Evolutionary conservation across 345 rosid species (phyloP).

Genomic region (Geranium rotundifolium): DNA sequence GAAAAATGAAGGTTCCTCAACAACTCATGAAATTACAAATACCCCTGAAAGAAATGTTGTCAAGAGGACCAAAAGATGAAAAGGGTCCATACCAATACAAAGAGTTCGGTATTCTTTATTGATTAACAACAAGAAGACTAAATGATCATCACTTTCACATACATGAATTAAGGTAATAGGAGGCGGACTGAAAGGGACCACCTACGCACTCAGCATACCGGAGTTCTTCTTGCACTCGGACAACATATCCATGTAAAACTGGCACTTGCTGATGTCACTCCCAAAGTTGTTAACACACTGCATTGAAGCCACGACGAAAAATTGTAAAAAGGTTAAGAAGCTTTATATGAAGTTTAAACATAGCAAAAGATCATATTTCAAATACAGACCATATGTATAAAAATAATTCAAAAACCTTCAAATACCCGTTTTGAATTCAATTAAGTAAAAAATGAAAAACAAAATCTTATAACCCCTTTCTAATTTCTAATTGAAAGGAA

Average conservation of each 20-base stretch:
- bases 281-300: conserved; percentile 78
- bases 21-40: too few species aligned
- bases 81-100: too few species aligned
- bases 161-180: too few species aligned
- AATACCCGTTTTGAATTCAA: too few species aligned
- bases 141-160: not conserved
- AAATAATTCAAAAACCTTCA: too few species aligned
- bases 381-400: too few species aligned
- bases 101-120: not conserved
- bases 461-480: too few species aligned
- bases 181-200: too few species aligned
- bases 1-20: too few species aligned
- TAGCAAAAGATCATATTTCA: not conserved
- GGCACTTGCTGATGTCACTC: conserved; percentile 81
- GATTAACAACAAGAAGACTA: not conserved
- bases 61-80: not conserved
- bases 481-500: too few species aligned
- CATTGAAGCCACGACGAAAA: conserved; percentile 7
- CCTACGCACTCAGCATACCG: conserved; percentile 36
- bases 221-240: conserved; percentile 82
- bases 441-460: too few species aligned
- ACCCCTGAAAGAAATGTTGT: not conserved
- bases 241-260: conserved; percentile 98
- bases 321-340: not conserved
- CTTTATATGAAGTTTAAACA: not conserved